Base-by-base conservation (phyloP, 1,284 basidiomycete genomes). In the Peniophora sp. region DNA sequence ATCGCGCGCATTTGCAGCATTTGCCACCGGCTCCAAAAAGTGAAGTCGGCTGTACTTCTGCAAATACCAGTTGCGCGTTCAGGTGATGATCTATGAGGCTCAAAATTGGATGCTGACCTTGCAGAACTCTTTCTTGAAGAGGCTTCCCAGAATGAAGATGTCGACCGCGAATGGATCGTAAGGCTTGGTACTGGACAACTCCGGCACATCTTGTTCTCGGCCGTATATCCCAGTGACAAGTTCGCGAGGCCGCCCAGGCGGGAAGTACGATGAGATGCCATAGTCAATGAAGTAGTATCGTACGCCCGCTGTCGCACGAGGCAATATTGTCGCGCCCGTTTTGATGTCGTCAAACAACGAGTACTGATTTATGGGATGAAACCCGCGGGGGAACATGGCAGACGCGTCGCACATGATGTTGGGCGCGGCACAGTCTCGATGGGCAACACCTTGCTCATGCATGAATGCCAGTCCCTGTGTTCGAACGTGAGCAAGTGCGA, bases 141-240 rank as follows among this genome's bases (percentile, higher is more conserved):
- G 23, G 36, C 65, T 60, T 0, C 62, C 64, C 1, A 66, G 44
- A 2, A 60, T 52, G 55, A 54, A 66, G 14, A 67, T 56, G 41
- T 67, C 65, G n/a, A 62, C 56, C 47, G 60, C 58, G 56, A 63
- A 65, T 0, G 65, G 57, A 45, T 66, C 59, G 48, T 65, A 66
- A 0, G 63, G 61, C 3, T 55, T 47, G 2, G 35, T 38, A 2
- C 49, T 35, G 0, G 61, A 63, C 0, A 66, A 52, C 38, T 68
- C 66, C 0, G 66, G 65, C 0, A 61, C 59, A 0, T 60, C 53
- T 19, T 52, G 50, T 41, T 64, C 61, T n/a, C 59, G 48, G 0
- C 64, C 63, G 3, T 53, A 43, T 0, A 47, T 49, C 0, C 59
- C 59, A 8, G 52, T 32, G 0, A 55, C 59, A 3, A 48, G 48